Percentiles rank a stretch among this genome's conserved stretches.
Evolutionary conservation across 768 basidiomycete species (phyloP).

Genomic region (Hericium rajendrae): DNA sequence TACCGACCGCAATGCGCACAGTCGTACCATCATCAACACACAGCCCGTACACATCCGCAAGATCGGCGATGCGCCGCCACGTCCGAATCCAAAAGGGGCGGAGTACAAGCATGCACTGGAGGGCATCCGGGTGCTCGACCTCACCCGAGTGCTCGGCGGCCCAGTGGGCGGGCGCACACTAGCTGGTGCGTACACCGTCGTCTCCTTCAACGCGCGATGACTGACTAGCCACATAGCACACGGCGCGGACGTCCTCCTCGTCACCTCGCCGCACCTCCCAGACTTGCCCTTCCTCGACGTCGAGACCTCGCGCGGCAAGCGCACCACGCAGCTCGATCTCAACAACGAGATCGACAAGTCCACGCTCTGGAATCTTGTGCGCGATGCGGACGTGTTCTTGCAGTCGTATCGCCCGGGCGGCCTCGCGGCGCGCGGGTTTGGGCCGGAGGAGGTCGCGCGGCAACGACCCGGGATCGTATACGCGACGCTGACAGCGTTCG

Average conservation of each 20-base stretch:
- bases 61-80: slow-evolving; percentile 38
- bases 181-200: slow-evolving; percentile 34
- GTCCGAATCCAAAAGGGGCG: slow-evolving; percentile 9
- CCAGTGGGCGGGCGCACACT: slow-evolving; percentile 47
- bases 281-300: slow-evolving; percentile 39
- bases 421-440: slow-evolving; percentile 39
- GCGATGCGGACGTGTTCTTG: slow-evolving; percentile 46
- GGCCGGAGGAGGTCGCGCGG: slow-evolving; percentile 28
- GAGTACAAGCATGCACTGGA: slow-evolving; percentile 28
- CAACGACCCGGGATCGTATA: slow-evolving; percentile 39
- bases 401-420: slow-evolving; percentile 52
- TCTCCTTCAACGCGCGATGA: no score
- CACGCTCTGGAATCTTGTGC: slow-evolving; percentile 27
- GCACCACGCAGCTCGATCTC: slow-evolving; percentile 52
- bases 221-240: no score
- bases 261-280: slow-evolving; percentile 49
- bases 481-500: slow-evolving; percentile 47
- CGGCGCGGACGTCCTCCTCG: slow-evolving; percentile 46
- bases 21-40: slow-evolving; percentile 26
- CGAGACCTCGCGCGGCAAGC: slow-evolving; percentile 55
- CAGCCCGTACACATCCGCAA: slow-evolving; percentile 36
- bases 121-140: slow-evolving; percentile 45
- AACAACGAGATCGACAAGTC: slow-evolving; percentile 21
- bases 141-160: slow-evolving; percentile 51
- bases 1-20: slow-evolving; percentile 45